A percentile compares a stretch with the other conserved stretches of the same genome.
These are phyloP conservation scores for Arabis hirsuta DNA, from an alignment of 345 rosid genomes.

Conservation along the genomic window DNA sequence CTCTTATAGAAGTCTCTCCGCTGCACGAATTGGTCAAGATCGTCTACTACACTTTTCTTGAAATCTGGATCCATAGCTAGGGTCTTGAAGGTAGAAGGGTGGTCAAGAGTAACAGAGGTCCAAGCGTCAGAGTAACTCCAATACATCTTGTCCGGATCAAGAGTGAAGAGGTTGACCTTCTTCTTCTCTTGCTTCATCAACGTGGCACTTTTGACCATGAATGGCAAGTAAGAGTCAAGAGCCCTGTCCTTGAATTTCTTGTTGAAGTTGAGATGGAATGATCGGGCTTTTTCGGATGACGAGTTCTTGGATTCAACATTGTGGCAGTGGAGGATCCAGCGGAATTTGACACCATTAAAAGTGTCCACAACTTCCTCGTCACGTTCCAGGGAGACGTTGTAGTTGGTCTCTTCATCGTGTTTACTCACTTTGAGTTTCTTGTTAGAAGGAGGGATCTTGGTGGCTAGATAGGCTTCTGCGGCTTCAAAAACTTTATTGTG, in stretches of 20 bases:
- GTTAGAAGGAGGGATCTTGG: conserved; percentile 46
- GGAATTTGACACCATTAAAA: conserved; percentile 54
- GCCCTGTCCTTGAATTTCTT: conserved; percentile 58
- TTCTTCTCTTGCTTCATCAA: conserved; percentile 49
- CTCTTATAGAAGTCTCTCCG: conserved; percentile 61
- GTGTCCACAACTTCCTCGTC: conserved; percentile 57
- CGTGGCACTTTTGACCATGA: conserved; percentile 52
- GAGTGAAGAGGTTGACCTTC: conserved; percentile 61
- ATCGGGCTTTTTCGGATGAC: conserved; percentile 49
- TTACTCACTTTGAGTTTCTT: conserved; percentile 56
- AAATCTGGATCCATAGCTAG: conserved; percentile 58
- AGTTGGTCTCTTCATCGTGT: conserved; percentile 57
- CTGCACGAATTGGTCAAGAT: conserved; percentile 60
- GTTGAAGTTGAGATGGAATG: conserved; percentile 59
- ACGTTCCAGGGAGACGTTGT: conserved; percentile 53
- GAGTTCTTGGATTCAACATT: conserved; percentile 47
- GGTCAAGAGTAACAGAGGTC: conserved; percentile 67
- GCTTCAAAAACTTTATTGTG: conserved; percentile 55
- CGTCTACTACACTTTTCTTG: conserved; percentile 58
- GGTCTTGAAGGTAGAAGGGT: conserved; percentile 73
- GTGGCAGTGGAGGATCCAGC: conserved; percentile 55
- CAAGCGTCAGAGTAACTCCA: conserved; percentile 53
- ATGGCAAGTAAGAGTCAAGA: conserved; percentile 56
- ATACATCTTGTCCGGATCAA: conserved; percentile 45
- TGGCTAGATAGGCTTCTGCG: conserved; percentile 52